phyloP scores from a whole-genome alignment of 805 yeast species.

The Metschnikowia rubicola region DNA sequence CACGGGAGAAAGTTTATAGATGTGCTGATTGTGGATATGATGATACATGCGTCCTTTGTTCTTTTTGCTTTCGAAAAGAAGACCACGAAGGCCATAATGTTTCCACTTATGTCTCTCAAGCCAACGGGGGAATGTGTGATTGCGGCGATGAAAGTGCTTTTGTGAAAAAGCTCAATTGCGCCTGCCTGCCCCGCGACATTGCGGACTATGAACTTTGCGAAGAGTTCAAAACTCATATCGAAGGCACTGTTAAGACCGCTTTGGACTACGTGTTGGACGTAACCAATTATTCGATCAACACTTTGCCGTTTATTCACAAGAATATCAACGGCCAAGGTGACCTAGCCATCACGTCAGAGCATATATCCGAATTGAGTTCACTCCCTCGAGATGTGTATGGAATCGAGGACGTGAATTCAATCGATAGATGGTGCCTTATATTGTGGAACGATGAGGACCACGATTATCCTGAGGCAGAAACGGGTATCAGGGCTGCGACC shows the following conservation, averaged over 20 bases:
- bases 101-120: slow-evolving; percentile 46
- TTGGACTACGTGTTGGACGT: slow-evolving; percentile 46
- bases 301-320: slow-evolving; percentile 39
- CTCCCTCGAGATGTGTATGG: slow-evolving; percentile 33
- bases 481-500: slow-evolving; percentile 39
- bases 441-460: slow-evolving; percentile 83
- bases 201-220: slow-evolving; percentile 6
- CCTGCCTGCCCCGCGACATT: slow-evolving; percentile 23
- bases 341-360: slow-evolving; percentile 21
- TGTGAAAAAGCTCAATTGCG: slow-evolving; percentile 50
- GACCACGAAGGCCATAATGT: slow-evolving; percentile 71
- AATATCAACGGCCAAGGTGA: slow-evolving; percentile 24
- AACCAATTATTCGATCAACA: slow-evolving; percentile 33
- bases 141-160: slow-evolving; percentile 73
- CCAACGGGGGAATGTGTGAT: slow-evolving; percentile 56
- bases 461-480: slow-evolving; percentile 51
- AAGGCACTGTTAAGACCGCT: slow-evolving; percentile 28
- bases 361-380: slow-evolving; percentile 29
- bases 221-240: slow-evolving; percentile 19
- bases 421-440: slow-evolving; percentile 42
- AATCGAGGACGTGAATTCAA: slow-evolving; percentile 30
- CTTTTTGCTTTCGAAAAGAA: slow-evolving; percentile 63
- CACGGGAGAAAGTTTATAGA: slow-evolving; percentile 65
- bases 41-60: slow-evolving; percentile 74
- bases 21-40: slow-evolving; percentile 77